Conservation (phyloP, 2,329 filamentous ascomycete species). For the Chrysoporthe austroafricana region DNA sequence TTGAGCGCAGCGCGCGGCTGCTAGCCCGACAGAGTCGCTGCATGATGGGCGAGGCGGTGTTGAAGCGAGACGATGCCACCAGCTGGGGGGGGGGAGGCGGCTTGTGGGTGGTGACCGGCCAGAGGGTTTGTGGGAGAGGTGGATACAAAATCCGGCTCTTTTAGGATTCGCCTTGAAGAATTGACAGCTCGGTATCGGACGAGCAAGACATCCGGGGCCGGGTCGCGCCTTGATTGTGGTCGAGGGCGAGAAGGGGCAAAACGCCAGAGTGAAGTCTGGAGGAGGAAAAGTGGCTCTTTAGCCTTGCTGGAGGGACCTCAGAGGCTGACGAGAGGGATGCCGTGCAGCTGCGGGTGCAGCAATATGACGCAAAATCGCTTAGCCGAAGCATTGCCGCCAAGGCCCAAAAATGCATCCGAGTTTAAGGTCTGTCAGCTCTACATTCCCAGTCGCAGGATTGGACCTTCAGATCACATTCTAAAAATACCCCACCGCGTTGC, state of each 20-base stretch:
- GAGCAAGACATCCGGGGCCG: conserved; percentile 24
- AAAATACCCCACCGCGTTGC: background rate
- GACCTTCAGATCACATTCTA: background rate
- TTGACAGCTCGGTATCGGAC: conserved; percentile 22
- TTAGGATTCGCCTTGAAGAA: conserved; percentile 15
- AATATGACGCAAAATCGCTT: conserved; percentile 19
- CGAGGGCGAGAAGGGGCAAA: conserved; percentile 8
- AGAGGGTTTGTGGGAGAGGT: conserved; percentile 3
- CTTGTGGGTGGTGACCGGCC: background rate
- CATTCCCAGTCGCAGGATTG: background rate
- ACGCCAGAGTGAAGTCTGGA: conserved; percentile 15
- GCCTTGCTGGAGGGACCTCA: background rate
- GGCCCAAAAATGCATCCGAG: background rate
- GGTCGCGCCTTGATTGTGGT: conserved; percentile 13
- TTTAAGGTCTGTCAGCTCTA: background rate
- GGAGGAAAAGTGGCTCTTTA: conserved; percentile 22
- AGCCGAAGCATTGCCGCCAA: conserved; percentile 11
- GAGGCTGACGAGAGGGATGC: conserved; percentile 7
- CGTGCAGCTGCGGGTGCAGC: conserved; percentile 9
- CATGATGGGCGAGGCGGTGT: conserved; percentile 23
- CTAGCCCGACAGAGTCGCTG: conserved; percentile 28
- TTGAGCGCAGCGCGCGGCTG: conserved; percentile 36
- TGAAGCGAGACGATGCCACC: conserved; percentile 4
- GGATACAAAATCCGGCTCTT: conserved; percentile 19
- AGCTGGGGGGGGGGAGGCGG: background rate